phyloP scores from a whole-genome alignment of 495 filamentous ascomycete genomes.

The Aspergillus hancockii region DNA sequence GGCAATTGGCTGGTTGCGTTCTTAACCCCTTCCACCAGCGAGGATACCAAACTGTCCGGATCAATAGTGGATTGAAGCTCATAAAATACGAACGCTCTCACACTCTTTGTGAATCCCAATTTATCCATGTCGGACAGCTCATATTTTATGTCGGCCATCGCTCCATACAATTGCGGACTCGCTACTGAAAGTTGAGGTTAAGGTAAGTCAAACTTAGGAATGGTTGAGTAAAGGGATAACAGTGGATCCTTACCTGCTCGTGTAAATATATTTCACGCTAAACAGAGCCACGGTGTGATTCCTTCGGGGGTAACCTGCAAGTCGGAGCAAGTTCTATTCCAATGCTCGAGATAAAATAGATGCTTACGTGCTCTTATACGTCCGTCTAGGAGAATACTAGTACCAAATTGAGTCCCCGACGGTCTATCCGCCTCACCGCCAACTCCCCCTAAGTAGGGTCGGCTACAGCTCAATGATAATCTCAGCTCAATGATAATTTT shows the following conservation, averaged over 20 bases:
- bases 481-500: too few species aligned
- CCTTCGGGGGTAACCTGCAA: too few species aligned
- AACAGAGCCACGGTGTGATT: too few species aligned
- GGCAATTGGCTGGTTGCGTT: slow-evolving; percentile 26
- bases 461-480: too few species aligned
- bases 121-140: slow-evolving; percentile 29
- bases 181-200: not conserved
- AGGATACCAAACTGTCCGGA: slow-evolving; percentile 14
- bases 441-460: too few species aligned
- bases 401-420: not conserved
- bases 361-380: not conserved
- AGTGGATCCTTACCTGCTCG: too few species aligned
- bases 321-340: not conserved
- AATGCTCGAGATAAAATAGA: not conserved
- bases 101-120: slow-evolving; percentile 18
- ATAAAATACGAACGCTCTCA: slow-evolving; percentile 25
- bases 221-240: not conserved
- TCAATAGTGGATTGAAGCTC: slow-evolving; percentile 14
- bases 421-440: not conserved
- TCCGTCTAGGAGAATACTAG: not conserved
- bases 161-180: not conserved
- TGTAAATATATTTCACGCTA: too few species aligned
- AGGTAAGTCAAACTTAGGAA: not conserved
- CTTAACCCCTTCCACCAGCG: slow-evolving; percentile 21
- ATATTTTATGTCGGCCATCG: slow-evolving; percentile 15